Evolutionary conservation across 257 asterid species (phyloP), one percentile per base, ranked within the genome.

Genomic region (Ilex asprella): DNA sequence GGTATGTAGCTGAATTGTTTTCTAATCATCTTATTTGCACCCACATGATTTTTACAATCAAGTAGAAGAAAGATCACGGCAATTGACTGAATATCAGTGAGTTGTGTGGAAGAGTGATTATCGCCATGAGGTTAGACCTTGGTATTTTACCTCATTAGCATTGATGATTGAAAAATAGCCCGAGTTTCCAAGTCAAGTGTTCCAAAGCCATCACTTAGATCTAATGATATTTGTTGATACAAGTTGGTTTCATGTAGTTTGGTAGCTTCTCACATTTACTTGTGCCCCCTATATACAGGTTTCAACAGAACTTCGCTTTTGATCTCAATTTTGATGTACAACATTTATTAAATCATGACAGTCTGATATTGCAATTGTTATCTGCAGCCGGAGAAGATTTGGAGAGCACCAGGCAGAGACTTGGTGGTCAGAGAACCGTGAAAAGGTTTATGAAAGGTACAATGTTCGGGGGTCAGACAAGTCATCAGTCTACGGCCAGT

Each of bases 381-480:
- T 35, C 41, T 35, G 41, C 41, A 35, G 41, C 75, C 97, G 97
- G 62, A 82, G 95, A 73, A 86, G 95, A 81, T 89, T 92, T 13
- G 97, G 99, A 62, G 97, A 92, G 76, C 99, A 86, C 83, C 99
- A 92, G 74, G 99, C 99, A 0, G 97, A 89, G 76, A 86, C 88
- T 5, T 92, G 99, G 99, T 92, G 99, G 99, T 86, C 96, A 2
- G 99, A 92, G 78, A 92, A 92, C 66, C 87, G 97, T n/a, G 99
- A 89, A 56, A 92, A 75, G 53, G 96, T 92, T 15, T 86, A 89
- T 6, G 91, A 89, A 80, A 85, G 77, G 61, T 92, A 89, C 67
- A 92, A 89, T 30, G 91, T 92, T 39, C 82, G 99, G 1, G 95
- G 95, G 56, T 92, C 96, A 2, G 97, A 87, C 71, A 86, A 85